Conservation (phyloP, 345 rosid genomes). For the Arabidopsis thaliana region DNA sequence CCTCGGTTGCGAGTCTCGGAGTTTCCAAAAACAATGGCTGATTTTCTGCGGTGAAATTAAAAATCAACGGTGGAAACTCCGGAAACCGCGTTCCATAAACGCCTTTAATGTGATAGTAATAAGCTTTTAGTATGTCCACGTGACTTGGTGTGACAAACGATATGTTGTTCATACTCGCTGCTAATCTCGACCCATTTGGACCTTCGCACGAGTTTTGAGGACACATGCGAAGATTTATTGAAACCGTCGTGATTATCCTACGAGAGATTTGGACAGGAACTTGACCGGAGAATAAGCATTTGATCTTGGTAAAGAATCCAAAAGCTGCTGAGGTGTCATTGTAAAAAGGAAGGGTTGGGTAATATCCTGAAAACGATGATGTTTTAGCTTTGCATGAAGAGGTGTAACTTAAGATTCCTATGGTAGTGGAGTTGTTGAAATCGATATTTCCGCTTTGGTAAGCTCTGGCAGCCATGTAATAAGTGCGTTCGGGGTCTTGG, state of each 20-base stretch:
- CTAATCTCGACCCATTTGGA: constrained; percentile 39
- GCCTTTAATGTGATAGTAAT: constrained; percentile 26
- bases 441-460: constrained; percentile 33
- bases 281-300: constrained; percentile 20
- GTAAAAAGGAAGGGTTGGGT: constrained; percentile 54
- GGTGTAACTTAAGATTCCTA: constrained; percentile 51
- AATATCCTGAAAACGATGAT: constrained; percentile 19
- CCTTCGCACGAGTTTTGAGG: constrained; percentile 35
- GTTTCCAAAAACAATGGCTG: constrained; percentile 30
- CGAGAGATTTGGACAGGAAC: constrained; percentile 27
- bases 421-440: constrained; percentile 49
- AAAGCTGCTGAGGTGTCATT: constrained; percentile 49
- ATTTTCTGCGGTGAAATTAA: constrained; percentile 38
- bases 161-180: constrained; percentile 40
- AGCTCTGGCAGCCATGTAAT: constrained; percentile 64
- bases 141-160: constrained; percentile 42
- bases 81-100: constrained; percentile 48
- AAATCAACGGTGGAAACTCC: constrained; percentile 34
- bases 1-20: constrained; percentile 39
- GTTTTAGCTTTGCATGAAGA: background rate
- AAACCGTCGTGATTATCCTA: constrained; percentile 43
- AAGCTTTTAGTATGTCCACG: constrained; percentile 41
- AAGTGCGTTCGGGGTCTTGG: constrained; percentile 40
- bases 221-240: constrained; percentile 40
- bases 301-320: constrained; percentile 8